Base-by-base conservation (phyloP, 306 rosid species). In the Cucumis cinereus region DNA sequence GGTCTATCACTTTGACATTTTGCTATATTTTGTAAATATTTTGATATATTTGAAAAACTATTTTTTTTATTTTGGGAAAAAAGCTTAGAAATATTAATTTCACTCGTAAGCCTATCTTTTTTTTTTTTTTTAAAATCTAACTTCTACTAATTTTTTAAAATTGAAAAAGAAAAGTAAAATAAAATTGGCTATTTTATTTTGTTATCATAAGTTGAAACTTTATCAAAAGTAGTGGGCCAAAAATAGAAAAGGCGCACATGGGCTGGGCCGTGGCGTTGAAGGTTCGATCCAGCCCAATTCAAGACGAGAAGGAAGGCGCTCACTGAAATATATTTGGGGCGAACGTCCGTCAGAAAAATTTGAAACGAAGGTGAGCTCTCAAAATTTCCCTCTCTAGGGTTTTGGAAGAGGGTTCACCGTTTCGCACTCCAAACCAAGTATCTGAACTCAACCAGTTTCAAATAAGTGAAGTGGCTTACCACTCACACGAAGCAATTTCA, bases 311-410 rank as follows among this genome's bases (percentile, higher is more conserved):
- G 20, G 12, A 7, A 6, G n/a, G 54, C 15, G 47, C 15, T 33
- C 10, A 19, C 24, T 33, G 70, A 35, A 35, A 9, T 1, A 60
- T 35, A 16, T 17, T 62, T 16, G 41, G 45, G 45, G 55, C 69
- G 69, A 33, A 62, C 8, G 30, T 1, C 17, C 28, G 13, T 40
- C 20, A 41, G 40, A 49, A 72, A 26, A 26, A 16, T 72, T 72
- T 50, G 45, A 72, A 72, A 49, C 61, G 47, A 52, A 36, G 45
- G 6, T 9, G 60, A 50, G 59, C 61, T 16, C 6, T 72, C 61
- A 28, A n/a, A 14, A 61, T 77, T 70, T 79, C 87, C 75, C 84
- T 60, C 88, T 52, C 91, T 92, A 90, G 96, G 98, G 98, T 87
- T 92, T 88, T 79, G 78, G 81, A 64, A 13, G 36, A 84, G 77